These are phyloP conservation scores for Solidago caesia DNA, from an alignment of 129 eudicot genomes.

Conservation along the genomic window DNA sequence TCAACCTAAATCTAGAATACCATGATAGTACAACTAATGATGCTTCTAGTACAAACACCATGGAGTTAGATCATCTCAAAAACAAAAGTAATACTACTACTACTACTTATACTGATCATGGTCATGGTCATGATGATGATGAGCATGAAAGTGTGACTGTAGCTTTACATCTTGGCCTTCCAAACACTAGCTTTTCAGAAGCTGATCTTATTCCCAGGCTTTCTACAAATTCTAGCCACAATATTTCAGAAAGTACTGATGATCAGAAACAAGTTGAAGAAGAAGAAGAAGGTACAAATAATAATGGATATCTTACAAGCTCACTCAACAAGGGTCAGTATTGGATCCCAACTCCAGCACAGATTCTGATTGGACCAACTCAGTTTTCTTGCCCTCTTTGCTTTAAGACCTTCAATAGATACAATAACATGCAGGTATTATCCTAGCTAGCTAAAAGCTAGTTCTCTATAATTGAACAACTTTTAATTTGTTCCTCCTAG, in stretches of 20 bases:
- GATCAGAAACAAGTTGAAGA: conserved; percentile 14
- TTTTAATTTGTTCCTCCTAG: conserved; percentile 12
- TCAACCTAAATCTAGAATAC: conserved; percentile 15
- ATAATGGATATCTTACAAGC: conserved; percentile 42
- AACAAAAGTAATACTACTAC: conserved; percentile 5
- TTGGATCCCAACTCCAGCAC: conserved; percentile 97
- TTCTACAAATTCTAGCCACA: conserved; percentile 26
- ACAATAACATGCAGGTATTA: conserved; percentile 96
- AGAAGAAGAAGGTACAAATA: conserved; percentile 32
- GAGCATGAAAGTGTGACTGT: conserved; percentile 43
- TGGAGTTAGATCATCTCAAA: conserved; percentile 52
- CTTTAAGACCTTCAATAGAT: conserved; percentile 93
- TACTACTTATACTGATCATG: neutral
- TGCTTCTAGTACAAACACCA: conserved; percentile 34
- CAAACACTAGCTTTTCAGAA: conserved; percentile 47
- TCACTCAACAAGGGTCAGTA: conserved; percentile 89
- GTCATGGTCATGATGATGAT: conserved; percentile 16
- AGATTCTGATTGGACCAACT: conserved; percentile 92
- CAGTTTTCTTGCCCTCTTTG: conserved; percentile 97
- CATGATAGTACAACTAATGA: conserved; percentile 3
- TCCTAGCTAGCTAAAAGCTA: neutral
- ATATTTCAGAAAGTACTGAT: neutral
- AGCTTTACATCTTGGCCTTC: conserved; percentile 68
- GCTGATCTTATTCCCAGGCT: conserved; percentile 43
- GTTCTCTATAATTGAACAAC: neutral